phyloP scores from a whole-genome alignment of 1,139 yeast genomes.

The Protomyces gravidus region DNA sequence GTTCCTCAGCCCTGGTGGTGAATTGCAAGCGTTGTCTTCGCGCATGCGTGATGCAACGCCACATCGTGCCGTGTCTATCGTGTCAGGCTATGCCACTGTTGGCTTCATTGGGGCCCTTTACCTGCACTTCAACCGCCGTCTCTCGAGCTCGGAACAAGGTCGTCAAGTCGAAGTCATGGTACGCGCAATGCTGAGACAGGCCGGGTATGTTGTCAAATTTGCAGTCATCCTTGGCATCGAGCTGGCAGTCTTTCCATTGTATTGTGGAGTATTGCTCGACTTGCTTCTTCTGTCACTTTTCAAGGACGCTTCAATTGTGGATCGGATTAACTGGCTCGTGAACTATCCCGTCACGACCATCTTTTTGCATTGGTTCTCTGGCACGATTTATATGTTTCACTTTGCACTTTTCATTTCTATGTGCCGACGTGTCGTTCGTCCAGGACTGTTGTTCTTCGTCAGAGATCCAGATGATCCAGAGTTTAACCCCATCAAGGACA shows the following conservation, averaged over 20 bases:
- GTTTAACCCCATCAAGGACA: slow-evolving; percentile 82
- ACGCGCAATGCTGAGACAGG: slow-evolving; percentile 35
- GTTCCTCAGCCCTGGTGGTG: neutral
- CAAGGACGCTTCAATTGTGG: slow-evolving; percentile 9
- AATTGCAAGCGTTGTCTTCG: neutral
- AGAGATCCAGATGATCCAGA: slow-evolving; percentile 94
- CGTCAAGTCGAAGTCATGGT: slow-evolving; percentile 32
- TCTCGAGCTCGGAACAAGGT: slow-evolving; percentile 27
- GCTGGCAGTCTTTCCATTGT: slow-evolving; percentile 74
- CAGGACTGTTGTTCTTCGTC: slow-evolving; percentile 85
- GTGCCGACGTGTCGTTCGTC: slow-evolving; percentile 72
- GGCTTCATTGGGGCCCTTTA: slow-evolving; percentile 31
- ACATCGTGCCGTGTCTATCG: slow-evolving; percentile 31
- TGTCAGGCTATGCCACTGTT: slow-evolving; percentile 33
- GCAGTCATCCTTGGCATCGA: slow-evolving; percentile 72
- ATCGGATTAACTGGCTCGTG: slow-evolving; percentile 33
- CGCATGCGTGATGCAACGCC: neutral
- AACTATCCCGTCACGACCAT: slow-evolving; percentile 37
- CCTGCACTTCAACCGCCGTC: slow-evolving; percentile 28
- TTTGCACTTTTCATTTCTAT: slow-evolving; percentile 84
- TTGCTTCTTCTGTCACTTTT: slow-evolving; percentile 41
- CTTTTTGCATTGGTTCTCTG: slow-evolving; percentile 61
- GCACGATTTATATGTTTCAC: slow-evolving; percentile 80
- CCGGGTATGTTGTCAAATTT: slow-evolving; percentile 60
- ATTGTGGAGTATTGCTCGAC: slow-evolving; percentile 72